phyloP scores from a whole-genome alignment of 257 asterid species.

The Scutellaria baicalensis region DNA sequence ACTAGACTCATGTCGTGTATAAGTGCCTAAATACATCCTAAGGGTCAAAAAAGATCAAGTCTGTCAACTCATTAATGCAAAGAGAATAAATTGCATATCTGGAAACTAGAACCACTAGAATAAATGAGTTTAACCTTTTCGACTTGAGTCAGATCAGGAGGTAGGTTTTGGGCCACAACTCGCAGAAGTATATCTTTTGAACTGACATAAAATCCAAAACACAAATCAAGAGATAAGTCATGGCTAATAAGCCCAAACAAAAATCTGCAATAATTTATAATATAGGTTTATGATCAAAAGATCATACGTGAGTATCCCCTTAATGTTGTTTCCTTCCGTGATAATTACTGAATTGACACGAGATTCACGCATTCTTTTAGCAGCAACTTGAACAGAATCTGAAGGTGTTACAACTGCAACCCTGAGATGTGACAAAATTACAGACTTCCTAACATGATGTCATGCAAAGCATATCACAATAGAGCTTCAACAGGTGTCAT shows the following conservation, averaged over 20 bases:
- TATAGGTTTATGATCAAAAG: slow-evolving; percentile 10
- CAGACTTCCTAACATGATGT: slow-evolving; percentile 9
- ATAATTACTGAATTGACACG: slow-evolving; percentile 76
- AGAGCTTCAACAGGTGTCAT: slow-evolving; percentile 1
- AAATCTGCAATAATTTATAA: not conserved
- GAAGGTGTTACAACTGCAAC: slow-evolving; percentile 67
- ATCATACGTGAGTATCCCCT: slow-evolving; percentile 86
- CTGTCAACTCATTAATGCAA: too few relatives aligned
- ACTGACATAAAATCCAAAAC: slow-evolving; percentile 41
- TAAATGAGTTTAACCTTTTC: slow-evolving; percentile 61
- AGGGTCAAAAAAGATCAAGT: too few relatives aligned
- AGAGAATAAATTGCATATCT: not conserved
- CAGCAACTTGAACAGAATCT: slow-evolving; percentile 81
- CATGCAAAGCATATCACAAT: not conserved
- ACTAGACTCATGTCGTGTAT: not conserved
- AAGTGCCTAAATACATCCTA: not conserved
- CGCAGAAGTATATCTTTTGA: slow-evolving; percentile 89
- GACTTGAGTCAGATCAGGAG: slow-evolving; percentile 81
- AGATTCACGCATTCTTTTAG: slow-evolving; percentile 82
- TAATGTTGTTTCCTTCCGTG: slow-evolving; percentile 58
- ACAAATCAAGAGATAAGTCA: not conserved
- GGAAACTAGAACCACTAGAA: slow-evolving; percentile 5
- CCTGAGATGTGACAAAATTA: slow-evolving; percentile 39
- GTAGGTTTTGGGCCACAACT: slow-evolving; percentile 78
- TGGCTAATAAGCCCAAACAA: not conserved